Percentiles rank a stretch among this genome's conserved stretches.
Conservation (phyloP, 2,329 filamentous ascomycete genomes). For the Talaromyces pinophilus region DNA sequence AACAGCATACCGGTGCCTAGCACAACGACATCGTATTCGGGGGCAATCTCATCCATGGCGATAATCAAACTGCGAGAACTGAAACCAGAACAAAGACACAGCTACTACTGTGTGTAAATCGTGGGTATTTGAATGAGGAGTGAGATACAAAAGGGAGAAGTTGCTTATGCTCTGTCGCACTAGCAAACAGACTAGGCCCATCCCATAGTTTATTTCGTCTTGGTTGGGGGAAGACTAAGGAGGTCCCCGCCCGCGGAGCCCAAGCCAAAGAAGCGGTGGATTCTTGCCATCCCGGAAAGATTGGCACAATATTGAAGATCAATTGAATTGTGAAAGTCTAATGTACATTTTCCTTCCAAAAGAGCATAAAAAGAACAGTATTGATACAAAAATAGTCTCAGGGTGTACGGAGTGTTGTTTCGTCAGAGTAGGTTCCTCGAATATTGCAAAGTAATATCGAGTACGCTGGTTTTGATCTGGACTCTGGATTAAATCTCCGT, state of each 20-base stretch:
- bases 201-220: slow-evolving; percentile 2
- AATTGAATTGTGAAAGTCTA: slow-evolving; percentile 8
- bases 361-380: background rate
- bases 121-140: slow-evolving; percentile 21
- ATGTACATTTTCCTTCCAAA: slow-evolving; percentile 10
- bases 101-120: slow-evolving; percentile 16
- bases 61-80: slow-evolving; percentile 23
- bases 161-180: slow-evolving; percentile 12
- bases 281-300: background rate
- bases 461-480: background rate
- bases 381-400: slow-evolving; percentile 7
- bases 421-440: background rate
- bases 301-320: background rate
- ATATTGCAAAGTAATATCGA: background rate
- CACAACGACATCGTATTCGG: slow-evolving; percentile 98
- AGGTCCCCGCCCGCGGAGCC: slow-evolving; percentile 11
- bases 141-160: slow-evolving; percentile 24
- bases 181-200: slow-evolving; percentile 1
- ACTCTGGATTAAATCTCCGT: background rate
- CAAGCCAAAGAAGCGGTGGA: slow-evolving; percentile 18
- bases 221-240: slow-evolving; percentile 9
- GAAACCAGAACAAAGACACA: slow-evolving; percentile 5
- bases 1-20: slow-evolving; percentile 80
- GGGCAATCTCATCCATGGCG: slow-evolving; percentile 95
- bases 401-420: background rate